Conservation (phyloP, 2,329 filamentous ascomycete genomes). For the Penicillium freii region DNA sequence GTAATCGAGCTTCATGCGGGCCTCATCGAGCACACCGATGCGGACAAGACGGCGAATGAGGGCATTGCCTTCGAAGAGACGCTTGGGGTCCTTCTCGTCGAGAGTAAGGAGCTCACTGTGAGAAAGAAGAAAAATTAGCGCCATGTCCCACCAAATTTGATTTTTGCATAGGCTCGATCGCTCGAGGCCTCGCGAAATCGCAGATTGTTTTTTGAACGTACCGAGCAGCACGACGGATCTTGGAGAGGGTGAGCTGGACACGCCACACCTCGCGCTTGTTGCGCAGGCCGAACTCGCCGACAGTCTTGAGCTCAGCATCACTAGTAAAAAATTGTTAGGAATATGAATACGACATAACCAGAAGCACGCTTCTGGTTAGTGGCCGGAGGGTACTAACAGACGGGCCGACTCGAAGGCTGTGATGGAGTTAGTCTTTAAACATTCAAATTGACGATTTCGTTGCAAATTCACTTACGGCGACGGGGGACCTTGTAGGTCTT, state of each 20-base stretch:
- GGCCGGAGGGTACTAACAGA: slow-evolving; percentile 93
- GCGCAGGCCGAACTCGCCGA: slow-evolving; percentile 99
- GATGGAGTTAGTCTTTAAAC: slow-evolving; percentile 38
- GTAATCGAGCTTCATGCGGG: slow-evolving; percentile 99
- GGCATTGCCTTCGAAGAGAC: slow-evolving; percentile 99
- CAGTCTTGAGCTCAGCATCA: slow-evolving; percentile 99
- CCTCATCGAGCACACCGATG: slow-evolving; percentile 99
- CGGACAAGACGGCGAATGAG: slow-evolving; percentile 99
- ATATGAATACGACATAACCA: slow-evolving; percentile 82
- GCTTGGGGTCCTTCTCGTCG: slow-evolving; percentile 99
- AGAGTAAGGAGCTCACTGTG: slow-evolving; percentile 97
- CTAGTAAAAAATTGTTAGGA: slow-evolving; percentile 71
- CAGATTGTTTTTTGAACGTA: slow-evolving; percentile 50
- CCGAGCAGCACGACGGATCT: slow-evolving; percentile 99
- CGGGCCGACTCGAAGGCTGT: slow-evolving; percentile 95
- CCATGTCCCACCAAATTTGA: not conserved
- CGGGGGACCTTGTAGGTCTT: slow-evolving; percentile 99
- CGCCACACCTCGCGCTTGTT: slow-evolving; percentile 99
- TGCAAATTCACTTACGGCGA: slow-evolving; percentile 60
- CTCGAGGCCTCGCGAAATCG: not conserved
- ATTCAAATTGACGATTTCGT: slow-evolving; percentile 11
- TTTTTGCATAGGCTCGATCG: not conserved
- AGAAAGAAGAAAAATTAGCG: slow-evolving; percentile 7
- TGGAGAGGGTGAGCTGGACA: slow-evolving; percentile 98
- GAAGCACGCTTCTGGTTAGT: slow-evolving; percentile 98